Evolutionary conservation across 1,284 basidiomycete genomes (phyloP), one percentile per base, ranked within the genome.

Genomic region (Austroboletus olivaceoglutinosus): DNA sequence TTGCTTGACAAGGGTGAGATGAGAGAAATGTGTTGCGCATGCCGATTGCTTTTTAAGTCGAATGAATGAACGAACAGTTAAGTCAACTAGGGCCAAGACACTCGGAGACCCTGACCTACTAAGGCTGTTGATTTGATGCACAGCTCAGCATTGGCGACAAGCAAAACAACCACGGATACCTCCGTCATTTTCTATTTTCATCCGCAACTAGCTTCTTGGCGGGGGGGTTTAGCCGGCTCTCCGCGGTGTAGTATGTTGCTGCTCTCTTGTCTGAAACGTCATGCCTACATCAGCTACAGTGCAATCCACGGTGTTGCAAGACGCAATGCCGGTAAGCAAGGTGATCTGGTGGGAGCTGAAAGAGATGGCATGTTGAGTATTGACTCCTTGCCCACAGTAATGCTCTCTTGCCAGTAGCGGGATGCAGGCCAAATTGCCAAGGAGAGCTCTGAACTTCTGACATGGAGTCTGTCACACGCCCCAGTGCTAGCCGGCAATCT

Each of bases 241-340:
- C 60, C 65, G 62, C 60, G 65, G 65, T 48, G 40, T 38, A 31
- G 46, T 50, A 31, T 27, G 47, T 21, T 31, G 21, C 19, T 33
- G 30, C 29, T 27, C 37, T 37, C 50, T 54, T 23, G 30, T 48
- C 45, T 58, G 57, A 48, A 58, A 63, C 54, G 19, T 55, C 19
- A 25, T 40, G 36, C 21, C 18, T 18, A 21, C 36, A 19, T 19
- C 37, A 22, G 36, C 16, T 33, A 29, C 39, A 7, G 12, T 36
- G 39, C n/a, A 11, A 19, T 47, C 29, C 18, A 23, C 46, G 10
- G n/a, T 11, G 15, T 19, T n/a, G 34, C 34, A 11, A 36, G n/a
- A 19, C 34, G 8, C 33, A 34, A 18, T 18, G n/a, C 33, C 33
- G n/a, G 33, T 34, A 34, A 18, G n/a, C n/a, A n/a, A n/a, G n/a